Evolutionary conservation across 352 stramenopile genomes (phyloP), one percentile per base, ranked within the genome.

Genomic region (Phytophthora podocarpi): DNA sequence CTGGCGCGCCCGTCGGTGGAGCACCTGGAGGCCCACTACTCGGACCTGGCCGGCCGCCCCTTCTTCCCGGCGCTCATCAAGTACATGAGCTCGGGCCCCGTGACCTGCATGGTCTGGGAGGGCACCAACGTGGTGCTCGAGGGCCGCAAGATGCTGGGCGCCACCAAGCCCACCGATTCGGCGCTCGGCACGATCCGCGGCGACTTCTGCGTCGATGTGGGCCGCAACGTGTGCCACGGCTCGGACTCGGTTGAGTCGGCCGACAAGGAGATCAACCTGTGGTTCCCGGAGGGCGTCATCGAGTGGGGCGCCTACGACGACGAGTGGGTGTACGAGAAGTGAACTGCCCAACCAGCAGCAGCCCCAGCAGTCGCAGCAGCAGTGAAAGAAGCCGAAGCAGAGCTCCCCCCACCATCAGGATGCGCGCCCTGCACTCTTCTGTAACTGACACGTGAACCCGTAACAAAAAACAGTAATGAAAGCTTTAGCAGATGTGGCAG

Each of bases 251-350:
- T 99, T 18, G 97, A 99, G 53, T 98, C 87, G 67, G 98, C 97
- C 67, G 85, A 99, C 42, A 88, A 97, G 58, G 98, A 99, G 82
- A 99, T 99, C 79, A 89, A 67, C 13, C 87, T 98, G 43, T 99
- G 98, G 98, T 99, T 99, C 88, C 89, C 87, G 13, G 86, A 97
- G 64, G 97, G 96, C 55, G 62, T 98, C 52, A 78, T 78, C 34
- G 87, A 98, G 61, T 99, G 94, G 87, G 77, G 76, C 76, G 84
- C 93, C 35, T 86, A 73, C 59, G 93, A 96, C 72, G 80, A 93
- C 63, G 75, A 93, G 54, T 99, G 97, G 97, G 87, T 99, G 56
- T 99, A 99, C 87, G 97, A 99, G 70, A 94, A 91, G 56, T 94
- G 89, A 80, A 70, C 26, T 28, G 18, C 30, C 28, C 30, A 9